Evolutionary conservation across 2,329 filamentous ascomycete species (phyloP).

Genomic region (Trichoderma sp.): DNA sequence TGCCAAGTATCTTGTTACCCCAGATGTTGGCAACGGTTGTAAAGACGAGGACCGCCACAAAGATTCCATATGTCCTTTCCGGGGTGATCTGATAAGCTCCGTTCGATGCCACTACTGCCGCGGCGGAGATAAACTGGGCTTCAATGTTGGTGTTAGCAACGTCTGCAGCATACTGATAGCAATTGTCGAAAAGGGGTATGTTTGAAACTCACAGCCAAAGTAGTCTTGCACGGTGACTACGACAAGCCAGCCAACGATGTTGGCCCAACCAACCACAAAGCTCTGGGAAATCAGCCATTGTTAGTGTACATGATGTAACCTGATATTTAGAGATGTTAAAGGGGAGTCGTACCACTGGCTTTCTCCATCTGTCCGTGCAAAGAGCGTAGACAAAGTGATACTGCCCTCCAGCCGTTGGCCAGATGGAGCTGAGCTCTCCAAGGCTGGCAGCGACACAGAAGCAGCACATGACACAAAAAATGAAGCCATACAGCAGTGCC

Average conservation of each 20-base stretch:
- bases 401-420: constrained; percentile 16
- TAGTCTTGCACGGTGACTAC: constrained; percentile 21
- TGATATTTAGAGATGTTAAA: too few relatives aligned
- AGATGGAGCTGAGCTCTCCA: constrained; percentile 19
- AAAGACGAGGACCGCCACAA: constrained; percentile 20
- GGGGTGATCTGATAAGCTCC: constrained; percentile 18
- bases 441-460: constrained; percentile 18
- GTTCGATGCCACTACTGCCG: constrained; percentile 20
- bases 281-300: not conserved
- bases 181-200: not conserved
- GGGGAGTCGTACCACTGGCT: not conserved
- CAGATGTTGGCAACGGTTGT: constrained; percentile 18
- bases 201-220: constrained; percentile 19
- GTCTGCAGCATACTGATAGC: not conserved
- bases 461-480: constrained; percentile 14
- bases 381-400: constrained; percentile 24
- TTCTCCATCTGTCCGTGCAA: constrained; percentile 19
- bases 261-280: constrained; percentile 21
- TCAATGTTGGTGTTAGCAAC: not conserved
- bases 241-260: constrained; percentile 19
- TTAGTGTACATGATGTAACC: not conserved
- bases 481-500: constrained; percentile 15
- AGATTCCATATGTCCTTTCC: constrained; percentile 13
- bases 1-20: constrained; percentile 15
- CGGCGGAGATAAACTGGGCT: constrained; percentile 22